These are phyloP conservation scores for Elaphomyces granulatus DNA, from an alignment of 495 filamentous ascomycete genomes.

Conservation along the genomic window DNA sequence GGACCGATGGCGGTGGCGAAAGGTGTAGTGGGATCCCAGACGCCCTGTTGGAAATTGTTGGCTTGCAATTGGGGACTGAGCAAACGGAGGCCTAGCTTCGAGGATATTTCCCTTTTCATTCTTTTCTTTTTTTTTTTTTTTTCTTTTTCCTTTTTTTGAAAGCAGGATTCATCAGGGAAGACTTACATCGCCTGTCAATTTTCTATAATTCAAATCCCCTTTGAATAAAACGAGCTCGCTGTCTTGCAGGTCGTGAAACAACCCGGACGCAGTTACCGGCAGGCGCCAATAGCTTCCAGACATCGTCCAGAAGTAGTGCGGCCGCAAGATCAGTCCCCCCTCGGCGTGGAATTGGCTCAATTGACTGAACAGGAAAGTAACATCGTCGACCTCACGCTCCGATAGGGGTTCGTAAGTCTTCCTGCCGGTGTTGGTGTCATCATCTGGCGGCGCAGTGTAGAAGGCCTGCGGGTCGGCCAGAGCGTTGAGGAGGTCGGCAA, in stretches of 20 bases:
- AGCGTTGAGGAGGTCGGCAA: slow-evolving; percentile 59
- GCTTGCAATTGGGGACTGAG: too few species aligned
- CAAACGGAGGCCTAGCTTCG: too few species aligned
- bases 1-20: slow-evolving; percentile 81
- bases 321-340: slow-evolving; percentile 62
- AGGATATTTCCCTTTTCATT: too few species aligned
- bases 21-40: slow-evolving; percentile 77
- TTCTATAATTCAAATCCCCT: slow-evolving; percentile 91
- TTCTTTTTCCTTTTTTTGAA: too few species aligned
- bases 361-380: slow-evolving; percentile 63
- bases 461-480: slow-evolving; percentile 62
- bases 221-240: slow-evolving; percentile 93
- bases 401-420: slow-evolving; percentile 39
- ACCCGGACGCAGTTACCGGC: slow-evolving; percentile 45
- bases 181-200: slow-evolving; percentile 75
- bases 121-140: too few species aligned
- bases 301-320: slow-evolving; percentile 83
- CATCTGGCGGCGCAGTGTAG: slow-evolving; percentile 59
- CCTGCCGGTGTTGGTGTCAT: slow-evolving; percentile 30
- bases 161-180: too few species aligned
- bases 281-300: slow-evolving; percentile 77
- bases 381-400: slow-evolving; percentile 49
- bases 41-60: slow-evolving; percentile 35
- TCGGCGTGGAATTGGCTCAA: slow-evolving; percentile 71
- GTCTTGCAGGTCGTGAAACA: slow-evolving; percentile 66